Conservation (phyloP, 1,139 yeast species). For the Spathaspora jeffriesii region DNA sequence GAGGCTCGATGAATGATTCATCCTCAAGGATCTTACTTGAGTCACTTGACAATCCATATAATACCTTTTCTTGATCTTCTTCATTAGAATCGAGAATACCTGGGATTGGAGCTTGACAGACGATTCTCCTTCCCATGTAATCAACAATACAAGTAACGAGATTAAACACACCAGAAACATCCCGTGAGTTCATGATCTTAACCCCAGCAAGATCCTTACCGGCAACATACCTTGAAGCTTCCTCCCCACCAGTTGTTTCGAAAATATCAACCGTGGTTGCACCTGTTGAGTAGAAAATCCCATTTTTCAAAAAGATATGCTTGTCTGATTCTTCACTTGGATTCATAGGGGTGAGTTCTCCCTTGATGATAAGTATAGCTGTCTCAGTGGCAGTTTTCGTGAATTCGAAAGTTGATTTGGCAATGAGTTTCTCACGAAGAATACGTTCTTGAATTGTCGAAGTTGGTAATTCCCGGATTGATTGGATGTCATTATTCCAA, state of each 20-base stretch:
- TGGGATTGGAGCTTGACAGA: slow-evolving; percentile 98
- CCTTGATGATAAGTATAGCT: slow-evolving; percentile 74
- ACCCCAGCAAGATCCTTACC: slow-evolving; percentile 79
- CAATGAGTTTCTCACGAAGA: slow-evolving; percentile 72
- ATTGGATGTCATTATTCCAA: slow-evolving; percentile 92
- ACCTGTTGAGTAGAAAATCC: slow-evolving; percentile 85
- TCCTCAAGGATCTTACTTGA: slow-evolving; percentile 48
- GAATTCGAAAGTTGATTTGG: slow-evolving; percentile 77
- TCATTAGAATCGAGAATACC: slow-evolving; percentile 68
- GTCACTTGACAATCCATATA: slow-evolving; percentile 76
- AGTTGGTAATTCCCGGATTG: slow-evolving; percentile 70
- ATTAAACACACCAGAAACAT: slow-evolving; percentile 63
- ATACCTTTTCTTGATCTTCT: slow-evolving; percentile 48
- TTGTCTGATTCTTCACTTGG: slow-evolving; percentile 65
- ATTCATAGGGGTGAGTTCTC: slow-evolving; percentile 78
- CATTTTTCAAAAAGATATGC: slow-evolving; percentile 74
- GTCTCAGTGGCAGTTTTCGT: slow-evolving; percentile 76
- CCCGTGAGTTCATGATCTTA: slow-evolving; percentile 66
- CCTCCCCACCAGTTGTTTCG: slow-evolving; percentile 71
- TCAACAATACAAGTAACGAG: slow-evolving; percentile 85
- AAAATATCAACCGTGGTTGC: slow-evolving; percentile 72
- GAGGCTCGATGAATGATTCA: slow-evolving; percentile 52
- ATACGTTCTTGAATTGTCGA: slow-evolving; percentile 64
- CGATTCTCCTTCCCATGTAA: slow-evolving; percentile 82
- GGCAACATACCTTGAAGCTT: slow-evolving; percentile 82